A percentile compares a stretch with the other conserved stretches of the same genome.
phyloP scores from a whole-genome alignment of 768 basidiomycete species.

The Hypholoma fasciculare region DNA sequence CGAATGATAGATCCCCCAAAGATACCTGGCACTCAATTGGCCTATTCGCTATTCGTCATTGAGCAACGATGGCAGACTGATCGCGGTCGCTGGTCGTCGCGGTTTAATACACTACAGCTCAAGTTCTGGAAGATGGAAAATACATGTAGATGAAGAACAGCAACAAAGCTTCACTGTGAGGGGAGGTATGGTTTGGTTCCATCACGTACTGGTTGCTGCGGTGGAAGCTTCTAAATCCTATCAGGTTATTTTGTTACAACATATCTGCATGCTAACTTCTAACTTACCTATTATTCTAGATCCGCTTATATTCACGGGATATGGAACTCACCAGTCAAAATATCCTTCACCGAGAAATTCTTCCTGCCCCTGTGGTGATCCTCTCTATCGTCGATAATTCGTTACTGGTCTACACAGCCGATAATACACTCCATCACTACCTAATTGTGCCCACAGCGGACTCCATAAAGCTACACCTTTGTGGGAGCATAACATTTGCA shows the following conservation, averaged over 20 bases:
- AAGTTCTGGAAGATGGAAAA: conserved; percentile 93
- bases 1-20: conserved; percentile 69
- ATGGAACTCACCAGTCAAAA: conserved; percentile 81
- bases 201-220: conserved; percentile 90
- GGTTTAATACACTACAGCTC: conserved; percentile 95
- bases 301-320: conserved; percentile 93
- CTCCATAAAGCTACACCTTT: conserved; percentile 82
- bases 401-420: conserved; percentile 88
- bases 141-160: conserved; percentile 78
- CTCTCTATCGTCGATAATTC: conserved; percentile 95
- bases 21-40: conserved; percentile 91
- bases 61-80: conserved; percentile 85
- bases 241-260: conserved; percentile 49
- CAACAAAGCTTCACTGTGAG: conserved; percentile 86
- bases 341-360: conserved; percentile 76
- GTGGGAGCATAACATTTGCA: conserved; percentile 92
- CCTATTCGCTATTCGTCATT: conserved; percentile 91
- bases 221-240: conserved; percentile 80
- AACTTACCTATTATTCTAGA: conserved; percentile 41
- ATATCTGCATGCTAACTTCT: conserved; percentile 3
- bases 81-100: conserved; percentile 89
- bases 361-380: conserved; percentile 79
- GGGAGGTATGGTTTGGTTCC: conserved; percentile 95
- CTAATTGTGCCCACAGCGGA: conserved; percentile 84
- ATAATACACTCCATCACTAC: conserved; percentile 93